Conservation (phyloP, 345 rosid species). For the Raphanus raphanistrum region DNA sequence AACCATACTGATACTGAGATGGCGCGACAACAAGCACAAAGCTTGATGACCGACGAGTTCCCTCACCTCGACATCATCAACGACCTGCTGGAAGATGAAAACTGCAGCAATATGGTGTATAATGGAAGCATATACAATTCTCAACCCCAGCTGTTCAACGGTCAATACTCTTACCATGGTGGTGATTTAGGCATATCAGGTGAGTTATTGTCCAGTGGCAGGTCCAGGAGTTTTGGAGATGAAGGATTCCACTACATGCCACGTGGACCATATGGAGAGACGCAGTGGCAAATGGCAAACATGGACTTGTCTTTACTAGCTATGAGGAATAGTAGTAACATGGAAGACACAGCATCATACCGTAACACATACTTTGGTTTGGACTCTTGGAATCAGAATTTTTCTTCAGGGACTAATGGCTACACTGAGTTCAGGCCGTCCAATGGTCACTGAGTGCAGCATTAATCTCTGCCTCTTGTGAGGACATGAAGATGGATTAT, state of each 20-base stretch:
- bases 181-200: slow-evolving; percentile 47
- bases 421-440: slow-evolving; percentile 63
- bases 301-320: slow-evolving; percentile 59
- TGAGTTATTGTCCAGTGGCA: slow-evolving; percentile 51
- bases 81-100: slow-evolving; percentile 91
- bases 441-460: slow-evolving; percentile 58
- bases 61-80: slow-evolving; percentile 98
- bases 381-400: slow-evolving; percentile 35
- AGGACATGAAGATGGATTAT: not conserved
- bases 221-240: slow-evolving; percentile 61
- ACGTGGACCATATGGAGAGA: slow-evolving; percentile 21
- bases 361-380: slow-evolving; percentile 6
- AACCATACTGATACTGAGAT: slow-evolving; percentile 28
- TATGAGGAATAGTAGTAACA: slow-evolving; percentile 44
- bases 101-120: slow-evolving; percentile 43
- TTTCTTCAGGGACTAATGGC: slow-evolving; percentile 59
- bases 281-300: slow-evolving; percentile 69
- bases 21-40: slow-evolving; percentile 56
- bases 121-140: slow-evolving; percentile 33
- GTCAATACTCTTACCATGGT: slow-evolving; percentile 56
- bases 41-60: slow-evolving; percentile 68
- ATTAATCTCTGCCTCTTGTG: not conserved
- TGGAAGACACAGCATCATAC: slow-evolving; percentile 46
- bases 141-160: slow-evolving; percentile 48
- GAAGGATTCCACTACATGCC: slow-evolving; percentile 47